Conservation (phyloP, 2,329 filamentous ascomycete genomes). For the Lecanicillium sp. region DNA sequence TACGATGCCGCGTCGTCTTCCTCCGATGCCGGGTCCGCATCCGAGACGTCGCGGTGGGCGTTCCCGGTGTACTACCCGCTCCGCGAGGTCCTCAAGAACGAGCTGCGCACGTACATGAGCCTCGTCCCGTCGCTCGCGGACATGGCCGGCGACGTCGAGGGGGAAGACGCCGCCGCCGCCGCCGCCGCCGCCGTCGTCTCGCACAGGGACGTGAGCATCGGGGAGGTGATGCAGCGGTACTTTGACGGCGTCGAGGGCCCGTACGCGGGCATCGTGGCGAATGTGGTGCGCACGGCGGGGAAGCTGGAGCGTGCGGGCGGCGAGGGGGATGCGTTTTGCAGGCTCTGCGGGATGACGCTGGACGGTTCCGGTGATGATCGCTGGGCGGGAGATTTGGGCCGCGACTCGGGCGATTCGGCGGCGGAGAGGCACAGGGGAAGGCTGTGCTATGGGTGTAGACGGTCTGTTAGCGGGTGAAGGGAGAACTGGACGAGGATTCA, state of each 20-base stretch:
- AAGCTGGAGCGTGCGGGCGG: slow-evolving; percentile 59
- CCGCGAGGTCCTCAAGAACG: slow-evolving; percentile 77
- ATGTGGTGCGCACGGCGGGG: slow-evolving; percentile 86
- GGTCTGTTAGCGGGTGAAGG: slow-evolving; percentile 50
- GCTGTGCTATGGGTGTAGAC: slow-evolving; percentile 70
- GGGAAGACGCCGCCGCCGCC: slow-evolving; percentile 19
- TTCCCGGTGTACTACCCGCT: slow-evolving; percentile 67
- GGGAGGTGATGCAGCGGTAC: slow-evolving; percentile 83
- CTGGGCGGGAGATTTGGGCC: slow-evolving; percentile 56
- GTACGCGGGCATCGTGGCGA: slow-evolving; percentile 88
- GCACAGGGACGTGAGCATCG: slow-evolving; percentile 77
- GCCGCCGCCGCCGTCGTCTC: slow-evolving; percentile 43
- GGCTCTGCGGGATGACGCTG: slow-evolving; percentile 63
- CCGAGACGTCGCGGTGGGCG: slow-evolving; percentile 18
- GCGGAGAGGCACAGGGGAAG: slow-evolving; percentile 24
- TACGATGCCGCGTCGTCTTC: slow-evolving; percentile 27
- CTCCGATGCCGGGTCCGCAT: slow-evolving; percentile 16
- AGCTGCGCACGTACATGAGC: slow-evolving; percentile 62
- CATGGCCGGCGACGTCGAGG: slow-evolving; percentile 37
- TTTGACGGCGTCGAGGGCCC: slow-evolving; percentile 74
- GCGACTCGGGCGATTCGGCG: slow-evolving; percentile 24
- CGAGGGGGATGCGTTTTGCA: slow-evolving; percentile 43
- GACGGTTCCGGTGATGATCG: slow-evolving; percentile 57
- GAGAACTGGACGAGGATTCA: not conserved
- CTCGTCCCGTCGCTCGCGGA: slow-evolving; percentile 47